phyloP scores from a whole-genome alignment of 768 basidiomycete genomes.

The Suillus spraguei region DNA sequence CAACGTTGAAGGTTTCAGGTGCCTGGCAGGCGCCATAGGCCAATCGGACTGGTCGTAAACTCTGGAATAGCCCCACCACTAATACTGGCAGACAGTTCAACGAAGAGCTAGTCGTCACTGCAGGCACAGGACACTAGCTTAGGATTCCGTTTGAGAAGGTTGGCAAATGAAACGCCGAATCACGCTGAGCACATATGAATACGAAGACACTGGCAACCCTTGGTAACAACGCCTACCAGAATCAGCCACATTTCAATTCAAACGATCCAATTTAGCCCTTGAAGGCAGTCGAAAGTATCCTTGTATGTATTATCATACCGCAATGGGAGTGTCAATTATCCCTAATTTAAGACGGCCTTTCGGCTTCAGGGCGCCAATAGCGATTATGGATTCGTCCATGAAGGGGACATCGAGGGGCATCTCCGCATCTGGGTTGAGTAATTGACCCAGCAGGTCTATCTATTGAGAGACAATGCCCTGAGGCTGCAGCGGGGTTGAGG shows the following conservation, averaged over 20 bases:
- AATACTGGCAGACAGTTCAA: constrained; percentile 25
- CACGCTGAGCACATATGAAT: neutral
- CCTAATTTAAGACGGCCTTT: constrained; percentile 25
- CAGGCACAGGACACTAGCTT: neutral
- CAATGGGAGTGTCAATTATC: constrained; percentile 24
- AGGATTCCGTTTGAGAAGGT: neutral
- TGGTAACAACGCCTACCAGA: neutral
- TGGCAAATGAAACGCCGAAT: neutral
- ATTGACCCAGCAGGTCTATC: constrained; percentile 17
- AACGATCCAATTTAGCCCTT: constrained; percentile 31
- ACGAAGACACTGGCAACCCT: neutral
- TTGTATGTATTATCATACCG: constrained; percentile 15
- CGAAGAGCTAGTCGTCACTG: constrained; percentile 16
- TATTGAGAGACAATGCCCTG: constrained; percentile 18
- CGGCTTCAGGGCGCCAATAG: constrained; percentile 28
- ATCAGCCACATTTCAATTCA: constrained; percentile 10
- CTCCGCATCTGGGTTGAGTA: constrained; percentile 26
- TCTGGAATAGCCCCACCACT: constrained; percentile 29
- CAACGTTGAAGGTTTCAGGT: neutral
- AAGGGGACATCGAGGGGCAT: constrained; percentile 15
- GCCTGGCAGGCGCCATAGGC: neutral
- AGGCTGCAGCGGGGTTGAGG: constrained; percentile 21
- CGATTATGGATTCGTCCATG: constrained; percentile 27
- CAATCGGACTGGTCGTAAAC: constrained; percentile 20
- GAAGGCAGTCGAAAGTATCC: constrained; percentile 21